These are phyloP conservation scores for Paracoccidioides lutzii DNA, from an alignment of 2,329 filamentous ascomycete genomes.

Conservation along the genomic window DNA sequence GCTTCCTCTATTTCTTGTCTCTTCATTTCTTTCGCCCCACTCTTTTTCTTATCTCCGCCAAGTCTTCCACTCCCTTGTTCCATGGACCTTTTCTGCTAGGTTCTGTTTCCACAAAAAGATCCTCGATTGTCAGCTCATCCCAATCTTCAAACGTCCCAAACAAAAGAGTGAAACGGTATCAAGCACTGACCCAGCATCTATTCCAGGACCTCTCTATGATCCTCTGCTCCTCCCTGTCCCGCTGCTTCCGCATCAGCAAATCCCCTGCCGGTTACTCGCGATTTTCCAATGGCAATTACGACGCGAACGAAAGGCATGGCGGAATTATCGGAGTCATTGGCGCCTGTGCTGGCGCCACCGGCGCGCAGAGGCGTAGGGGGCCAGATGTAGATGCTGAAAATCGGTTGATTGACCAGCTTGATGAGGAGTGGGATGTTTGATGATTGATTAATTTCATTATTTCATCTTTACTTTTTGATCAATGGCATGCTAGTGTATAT, in stretches of 20 bases:
- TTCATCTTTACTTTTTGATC: too few species aligned
- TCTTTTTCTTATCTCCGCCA: neutral
- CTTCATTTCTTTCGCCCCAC: too few species aligned
- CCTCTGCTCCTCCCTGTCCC: conserved; percentile 32
- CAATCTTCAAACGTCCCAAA: neutral
- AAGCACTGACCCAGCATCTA: neutral
- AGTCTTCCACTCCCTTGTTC: neutral
- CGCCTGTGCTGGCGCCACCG: conserved; percentile 16
- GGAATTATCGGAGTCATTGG: conserved; percentile 26
- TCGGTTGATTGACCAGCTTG: conserved; percentile 82
- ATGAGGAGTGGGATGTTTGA: conserved; percentile 88
- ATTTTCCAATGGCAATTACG: conserved; percentile 14
- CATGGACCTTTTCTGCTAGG: neutral
- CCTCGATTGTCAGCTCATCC: neutral
- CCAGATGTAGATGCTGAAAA: conserved; percentile 67
- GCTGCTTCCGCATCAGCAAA: conserved; percentile 22
- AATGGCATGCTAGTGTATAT: too few species aligned
- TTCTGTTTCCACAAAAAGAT: neutral
- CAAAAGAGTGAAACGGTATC: conserved; percentile 4
- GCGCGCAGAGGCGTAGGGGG: conserved; percentile 22
- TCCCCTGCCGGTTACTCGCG: conserved; percentile 24
- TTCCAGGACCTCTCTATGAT: conserved; percentile 36
- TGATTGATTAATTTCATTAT: neutral
- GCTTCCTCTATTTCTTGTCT: neutral
- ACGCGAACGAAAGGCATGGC: conserved; percentile 12